Base-by-base conservation (phyloP, 1,284 basidiomycete species). In the Trametes polyzona region DNA sequence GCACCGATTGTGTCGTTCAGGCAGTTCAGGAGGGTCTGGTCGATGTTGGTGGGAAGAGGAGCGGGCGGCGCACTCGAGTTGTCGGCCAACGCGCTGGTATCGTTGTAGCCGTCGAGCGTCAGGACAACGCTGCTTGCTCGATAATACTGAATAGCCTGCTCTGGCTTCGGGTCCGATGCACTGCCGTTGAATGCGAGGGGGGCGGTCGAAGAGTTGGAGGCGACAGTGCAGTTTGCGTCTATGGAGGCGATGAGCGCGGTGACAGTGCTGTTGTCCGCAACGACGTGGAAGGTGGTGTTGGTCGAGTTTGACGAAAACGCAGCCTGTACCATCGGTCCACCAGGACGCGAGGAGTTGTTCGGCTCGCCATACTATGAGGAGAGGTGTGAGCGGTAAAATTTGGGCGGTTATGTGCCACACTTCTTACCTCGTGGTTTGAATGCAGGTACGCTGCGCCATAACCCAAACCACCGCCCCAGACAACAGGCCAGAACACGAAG, bases 41-140 rank as follows among this genome's bases (percentile, higher is more conserved):
- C 80, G 32, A 82, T 69, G 57, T 72, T 72, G n/a, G 67, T 62
- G 0, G 82, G 83, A 1, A 87, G 64, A 0, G 82, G 78, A 6
- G 79, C 76, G 55, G 83, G 76, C 0, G 81, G 71, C 1, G 76
- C 74, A 27, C 72, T 76, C 27, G 75, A 70, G 26, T 78, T 75
- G 10, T 69, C 62, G 30, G 60, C 65, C 26, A 82, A 69, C 16
- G 75, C 73, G 47, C 76, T 73, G 0, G 83, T 81, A 59, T 87
- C 79, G 64, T 89, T 87, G 69, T 88, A 90, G 2, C 84, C 84
- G 58, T 86, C 82, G 17, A 89, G 71, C 8, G 78, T 77, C 19
- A 87, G 73, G 5, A 75, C 79, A 26, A 82, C 78, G 48, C 76
- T 79, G 65, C 81, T 83, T 21, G 82, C 81, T 35, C 84, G 80